A percentile compares a stretch with the other conserved stretches of the same genome.
These are phyloP conservation scores for Coemansia sp. DNA, from an alignment of 192 early-diverging fungal species.

Conservation along the genomic window DNA sequence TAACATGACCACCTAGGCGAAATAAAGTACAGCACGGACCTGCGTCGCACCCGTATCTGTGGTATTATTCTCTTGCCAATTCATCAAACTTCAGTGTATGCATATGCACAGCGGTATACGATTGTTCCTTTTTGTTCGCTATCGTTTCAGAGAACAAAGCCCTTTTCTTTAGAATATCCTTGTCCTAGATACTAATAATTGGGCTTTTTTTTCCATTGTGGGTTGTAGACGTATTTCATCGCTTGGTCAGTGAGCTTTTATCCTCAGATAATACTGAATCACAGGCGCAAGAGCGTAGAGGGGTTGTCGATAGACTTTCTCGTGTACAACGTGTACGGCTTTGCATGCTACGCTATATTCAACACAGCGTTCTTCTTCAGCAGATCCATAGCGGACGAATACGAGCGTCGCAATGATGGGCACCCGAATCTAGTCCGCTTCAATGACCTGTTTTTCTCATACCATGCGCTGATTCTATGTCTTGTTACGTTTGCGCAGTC, in stretches of 20 bases:
- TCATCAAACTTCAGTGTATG: constrained; percentile 1
- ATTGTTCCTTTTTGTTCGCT: constrained; percentile 1
- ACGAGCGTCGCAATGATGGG: constrained; percentile 66
- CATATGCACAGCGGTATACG: background rate
- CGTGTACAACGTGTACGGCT: constrained; percentile 83
- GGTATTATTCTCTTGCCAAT: background rate
- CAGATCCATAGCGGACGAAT: constrained; percentile 66
- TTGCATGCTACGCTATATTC: constrained; percentile 81
- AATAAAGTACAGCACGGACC: background rate
- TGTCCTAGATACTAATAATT: no score
- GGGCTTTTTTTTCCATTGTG: background rate
- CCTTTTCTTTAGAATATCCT: no score
- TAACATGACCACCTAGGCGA: background rate
- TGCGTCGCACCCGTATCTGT: background rate
- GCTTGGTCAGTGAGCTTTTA: constrained; percentile 92
- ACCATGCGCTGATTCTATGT: constrained; percentile 76
- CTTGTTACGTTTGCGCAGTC: constrained; percentile 64
- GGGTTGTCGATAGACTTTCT: constrained; percentile 92
- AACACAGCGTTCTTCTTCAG: constrained; percentile 75
- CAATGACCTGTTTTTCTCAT: constrained; percentile 86
- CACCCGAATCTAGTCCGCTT: constrained; percentile 68
- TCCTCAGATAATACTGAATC: constrained; percentile 82
- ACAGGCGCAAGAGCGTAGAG: constrained; percentile 70
- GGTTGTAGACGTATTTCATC: constrained; percentile 68
- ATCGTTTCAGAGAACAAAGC: no score